phyloP scores from a whole-genome alignment of 1,139 yeast species.

The Kurtzmaniella quercitrusa region DNA sequence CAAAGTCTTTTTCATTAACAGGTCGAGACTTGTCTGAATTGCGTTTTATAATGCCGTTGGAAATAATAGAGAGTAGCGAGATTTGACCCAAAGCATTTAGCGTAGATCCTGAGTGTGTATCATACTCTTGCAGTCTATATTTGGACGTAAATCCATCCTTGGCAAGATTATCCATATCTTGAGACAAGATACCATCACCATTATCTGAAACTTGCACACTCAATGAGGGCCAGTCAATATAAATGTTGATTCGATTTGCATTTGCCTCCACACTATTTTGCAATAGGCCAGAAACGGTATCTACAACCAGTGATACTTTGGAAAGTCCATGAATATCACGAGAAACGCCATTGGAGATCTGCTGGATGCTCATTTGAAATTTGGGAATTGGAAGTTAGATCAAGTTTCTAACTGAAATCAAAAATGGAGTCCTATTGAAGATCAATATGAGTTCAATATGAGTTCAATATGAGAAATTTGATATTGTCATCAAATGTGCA shows the following conservation, averaged over 20 bases:
- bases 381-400: too few relatives aligned
- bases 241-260: constrained; percentile 57
- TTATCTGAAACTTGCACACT: constrained; percentile 71
- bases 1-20: neutral
- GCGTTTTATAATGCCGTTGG: neutral
- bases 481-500: too few relatives aligned
- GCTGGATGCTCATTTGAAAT: neutral
- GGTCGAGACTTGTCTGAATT: neutral
- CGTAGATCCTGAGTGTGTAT: constrained; percentile 60
- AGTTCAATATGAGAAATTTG: too few relatives aligned
- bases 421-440: too few relatives aligned
- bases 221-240: constrained; percentile 53
- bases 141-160: constrained; percentile 37
- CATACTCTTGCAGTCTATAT: neutral
- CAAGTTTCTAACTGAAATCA: too few relatives aligned
- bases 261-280: constrained; percentile 81
- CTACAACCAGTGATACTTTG: constrained; percentile 1
- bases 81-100: constrained; percentile 45
- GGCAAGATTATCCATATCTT: constrained; percentile 48
- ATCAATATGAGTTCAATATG: too few relatives aligned
- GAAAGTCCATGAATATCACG: neutral
- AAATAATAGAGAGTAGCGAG: constrained; percentile 25
- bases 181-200: constrained; percentile 59
- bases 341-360: neutral
- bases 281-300: constrained; percentile 67